Percentiles rank a stretch among this genome's conserved stretches.
Conservation (phyloP, 305 asterid species). For the Vinca major region DNA sequence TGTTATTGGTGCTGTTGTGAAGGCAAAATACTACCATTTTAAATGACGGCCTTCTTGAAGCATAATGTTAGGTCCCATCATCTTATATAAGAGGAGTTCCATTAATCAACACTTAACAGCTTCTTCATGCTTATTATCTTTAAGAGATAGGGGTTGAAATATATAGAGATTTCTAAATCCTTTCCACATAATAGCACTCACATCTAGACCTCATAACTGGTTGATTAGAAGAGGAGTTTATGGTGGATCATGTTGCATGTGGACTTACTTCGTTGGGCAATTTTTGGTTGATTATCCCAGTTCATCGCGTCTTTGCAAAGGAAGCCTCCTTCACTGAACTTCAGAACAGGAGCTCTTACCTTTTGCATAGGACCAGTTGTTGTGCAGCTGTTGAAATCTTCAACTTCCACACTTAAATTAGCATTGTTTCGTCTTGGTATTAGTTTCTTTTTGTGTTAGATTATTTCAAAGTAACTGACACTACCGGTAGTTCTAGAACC, state of each 20-base stretch:
- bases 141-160: constrained; percentile 32
- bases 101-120: constrained; percentile 29
- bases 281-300: constrained; percentile 40
- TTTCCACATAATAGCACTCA: constrained; percentile 30
- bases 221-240: constrained; percentile 40
- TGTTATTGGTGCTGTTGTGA: constrained; percentile 26
- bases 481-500: constrained; percentile 22
- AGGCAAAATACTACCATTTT: constrained; percentile 14
- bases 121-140: constrained; percentile 26
- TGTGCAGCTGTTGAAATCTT: constrained; percentile 51
- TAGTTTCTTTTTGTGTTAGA: constrained; percentile 16
- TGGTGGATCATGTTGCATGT: constrained; percentile 37
- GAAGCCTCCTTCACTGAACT: constrained; percentile 54
- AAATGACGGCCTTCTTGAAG: constrained; percentile 2
- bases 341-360: constrained; percentile 59
- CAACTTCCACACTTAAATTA: constrained; percentile 31
- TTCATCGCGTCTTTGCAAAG: constrained; percentile 46
- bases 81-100: constrained; percentile 42
- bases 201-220: constrained; percentile 30
- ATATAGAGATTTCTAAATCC: constrained; percentile 26
- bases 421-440: constrained; percentile 9
- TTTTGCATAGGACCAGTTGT: constrained; percentile 42
- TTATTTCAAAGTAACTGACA: constrained; percentile 36
- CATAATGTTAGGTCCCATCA: constrained; percentile 22
- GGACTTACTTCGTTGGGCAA: constrained; percentile 29